Conservation (phyloP, 2,329 filamentous ascomycete species). For the Fusarium humuli region DNA sequence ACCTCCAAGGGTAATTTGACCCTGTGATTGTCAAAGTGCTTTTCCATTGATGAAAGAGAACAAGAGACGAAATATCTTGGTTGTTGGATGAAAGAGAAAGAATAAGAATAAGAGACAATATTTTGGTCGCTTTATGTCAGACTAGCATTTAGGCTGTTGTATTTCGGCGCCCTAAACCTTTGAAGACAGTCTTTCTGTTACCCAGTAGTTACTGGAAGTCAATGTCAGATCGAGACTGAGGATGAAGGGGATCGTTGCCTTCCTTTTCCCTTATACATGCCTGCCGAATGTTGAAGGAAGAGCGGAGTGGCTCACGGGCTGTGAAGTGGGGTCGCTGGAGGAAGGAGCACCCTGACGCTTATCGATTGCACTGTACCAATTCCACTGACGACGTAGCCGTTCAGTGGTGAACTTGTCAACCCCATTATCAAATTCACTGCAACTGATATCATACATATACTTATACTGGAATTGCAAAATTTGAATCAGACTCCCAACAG, state of each 20-base stretch:
- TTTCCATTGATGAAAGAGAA: not conserved
- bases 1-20: conserved; percentile 12
- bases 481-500: not conserved
- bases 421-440: not conserved
- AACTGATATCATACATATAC: too few relatives aligned
- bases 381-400: too few relatives aligned
- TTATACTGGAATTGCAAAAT: not conserved
- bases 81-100: not conserved
- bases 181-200: not conserved
- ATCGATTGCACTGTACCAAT: too few relatives aligned
- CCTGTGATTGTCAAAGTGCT: accelerated
- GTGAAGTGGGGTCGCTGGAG: not conserved
- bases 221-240: not conserved
- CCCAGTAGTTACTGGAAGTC: not conserved
- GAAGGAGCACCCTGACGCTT: not conserved
- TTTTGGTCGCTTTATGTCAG: not conserved
- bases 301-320: not conserved
- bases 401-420: not conserved
- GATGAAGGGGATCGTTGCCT: not conserved
- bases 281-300: not conserved
- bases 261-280: not conserved
- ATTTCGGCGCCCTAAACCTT: not conserved
- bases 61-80: not conserved
- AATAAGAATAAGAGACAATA: not conserved
- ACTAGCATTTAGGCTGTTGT: not conserved